Conservation (phyloP, 805 yeast species). For the Nakazawaea peltata region DNA sequence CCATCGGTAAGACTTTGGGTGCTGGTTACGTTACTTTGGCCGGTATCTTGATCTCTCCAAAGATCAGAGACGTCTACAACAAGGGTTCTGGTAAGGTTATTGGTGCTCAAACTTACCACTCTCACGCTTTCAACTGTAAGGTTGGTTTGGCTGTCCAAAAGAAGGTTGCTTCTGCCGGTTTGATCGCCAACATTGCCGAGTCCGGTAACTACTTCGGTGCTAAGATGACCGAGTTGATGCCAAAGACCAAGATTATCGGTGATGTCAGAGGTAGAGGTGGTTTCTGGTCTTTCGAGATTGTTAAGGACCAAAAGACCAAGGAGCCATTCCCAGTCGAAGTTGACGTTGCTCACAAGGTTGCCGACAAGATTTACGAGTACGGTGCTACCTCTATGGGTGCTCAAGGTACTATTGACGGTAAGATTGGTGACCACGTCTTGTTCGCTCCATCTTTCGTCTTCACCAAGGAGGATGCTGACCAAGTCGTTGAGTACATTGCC, state of each 20-base stretch:
- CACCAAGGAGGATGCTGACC: constrained; percentile 27
- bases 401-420: constrained; percentile 30
- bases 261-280: constrained; percentile 49
- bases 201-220: constrained; percentile 37
- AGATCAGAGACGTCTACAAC: constrained; percentile 28
- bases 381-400: constrained; percentile 35
- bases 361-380: constrained; percentile 26
- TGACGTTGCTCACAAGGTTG: constrained; percentile 23
- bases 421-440: constrained; percentile 35
- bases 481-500: constrained; percentile 28
- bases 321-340: constrained; percentile 31
- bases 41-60: constrained; percentile 36
- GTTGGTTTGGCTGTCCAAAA: constrained; percentile 41
- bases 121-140: constrained; percentile 37
- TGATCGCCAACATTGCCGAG: constrained; percentile 31
- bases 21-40: constrained; percentile 45
- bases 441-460: constrained; percentile 37
- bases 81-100: constrained; percentile 31
- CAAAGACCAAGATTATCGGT: constrained; percentile 30
- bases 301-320: constrained; percentile 36
- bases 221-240: constrained; percentile 21
- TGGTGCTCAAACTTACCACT: constrained; percentile 47
- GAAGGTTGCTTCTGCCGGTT: constrained; percentile 27
- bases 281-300: constrained; percentile 47
- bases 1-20: constrained; percentile 43